phyloP scores from a whole-genome alignment of 176 grass and related monocot genomes.

The Eremochloa ophiuroides region DNA sequence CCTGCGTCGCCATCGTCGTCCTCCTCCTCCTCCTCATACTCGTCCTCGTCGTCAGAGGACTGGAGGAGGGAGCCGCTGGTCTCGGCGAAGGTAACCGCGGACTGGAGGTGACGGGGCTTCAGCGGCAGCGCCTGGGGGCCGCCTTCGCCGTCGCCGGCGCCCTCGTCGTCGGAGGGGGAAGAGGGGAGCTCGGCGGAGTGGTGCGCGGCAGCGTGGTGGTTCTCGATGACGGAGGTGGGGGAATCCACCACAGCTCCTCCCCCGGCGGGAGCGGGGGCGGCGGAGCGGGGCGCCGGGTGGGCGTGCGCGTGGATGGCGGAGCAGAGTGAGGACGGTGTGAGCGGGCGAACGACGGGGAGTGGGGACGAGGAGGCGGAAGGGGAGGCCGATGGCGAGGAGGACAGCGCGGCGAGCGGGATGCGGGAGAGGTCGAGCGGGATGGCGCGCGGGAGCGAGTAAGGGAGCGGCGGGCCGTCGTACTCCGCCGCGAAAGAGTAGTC shows the following conservation, averaged over 20 bases:
- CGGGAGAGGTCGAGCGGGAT: slow-evolving; percentile 78
- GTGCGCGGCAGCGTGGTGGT: slow-evolving; percentile 56
- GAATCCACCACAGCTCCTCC: slow-evolving; percentile 26
- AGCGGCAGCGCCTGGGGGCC: neutral
- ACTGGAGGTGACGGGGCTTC: slow-evolving; percentile 25
- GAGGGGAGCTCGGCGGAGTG: slow-evolving; percentile 73
- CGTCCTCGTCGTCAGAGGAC: slow-evolving; percentile 35
- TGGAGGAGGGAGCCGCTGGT: slow-evolving; percentile 41
- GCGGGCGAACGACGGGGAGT: slow-evolving; percentile 80
- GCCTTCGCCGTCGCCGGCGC: neutral
- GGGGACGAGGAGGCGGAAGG: slow-evolving; percentile 7
- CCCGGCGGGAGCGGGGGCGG: neutral
- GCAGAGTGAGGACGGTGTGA: slow-evolving; percentile 51
- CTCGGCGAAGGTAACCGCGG: slow-evolving; percentile 39
- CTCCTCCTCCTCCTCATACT: neutral
- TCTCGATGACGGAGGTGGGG: slow-evolving; percentile 94
- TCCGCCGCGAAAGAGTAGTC: slow-evolving; percentile 89
- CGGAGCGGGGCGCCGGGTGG: neutral
- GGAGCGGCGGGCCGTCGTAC: slow-evolving; percentile 84
- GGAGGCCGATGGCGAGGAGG: slow-evolving; percentile 28
- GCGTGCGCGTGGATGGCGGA: slow-evolving; percentile 28
- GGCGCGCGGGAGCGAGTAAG: slow-evolving; percentile 74
- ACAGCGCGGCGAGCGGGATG: slow-evolving; percentile 74
- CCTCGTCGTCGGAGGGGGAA: slow-evolving; percentile 39
- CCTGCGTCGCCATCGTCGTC: neutral